Conservation (phyloP, 2,329 filamentous ascomycete species). For the Alternaria solani region DNA sequence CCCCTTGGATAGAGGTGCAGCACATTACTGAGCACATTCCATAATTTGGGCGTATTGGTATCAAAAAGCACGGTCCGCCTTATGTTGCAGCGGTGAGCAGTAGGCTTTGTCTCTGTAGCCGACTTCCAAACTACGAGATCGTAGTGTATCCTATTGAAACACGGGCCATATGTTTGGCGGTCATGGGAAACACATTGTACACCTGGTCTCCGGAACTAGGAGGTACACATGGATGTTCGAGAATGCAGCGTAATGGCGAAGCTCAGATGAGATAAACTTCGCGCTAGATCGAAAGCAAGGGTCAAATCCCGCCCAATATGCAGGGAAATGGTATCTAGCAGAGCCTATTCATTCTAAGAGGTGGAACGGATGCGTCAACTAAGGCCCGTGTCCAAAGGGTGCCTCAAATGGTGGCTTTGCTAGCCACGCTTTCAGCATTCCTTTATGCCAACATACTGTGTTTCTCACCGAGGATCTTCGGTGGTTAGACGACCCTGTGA, state of each 20-base stretch:
- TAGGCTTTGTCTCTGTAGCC: neutral
- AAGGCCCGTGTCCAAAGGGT: neutral
- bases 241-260: neutral
- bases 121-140: neutral
- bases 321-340: conserved; percentile 1
- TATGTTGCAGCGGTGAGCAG: neutral
- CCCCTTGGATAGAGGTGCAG: neutral
- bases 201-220: neutral
- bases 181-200: neutral
- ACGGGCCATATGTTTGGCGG: neutral
- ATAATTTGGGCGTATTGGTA: neutral
- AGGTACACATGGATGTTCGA: neutral
- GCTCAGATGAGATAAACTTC: neutral
- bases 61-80: neutral
- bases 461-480: conserved; percentile 14
- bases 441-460: neutral
- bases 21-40: neutral
- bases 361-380: neutral
- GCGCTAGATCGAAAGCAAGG: neutral
- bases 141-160: neutral
- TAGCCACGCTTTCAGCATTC: neutral
- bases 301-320: neutral
- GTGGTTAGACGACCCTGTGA: conserved; percentile 9
- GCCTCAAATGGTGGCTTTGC: neutral
- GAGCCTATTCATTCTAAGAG: neutral